phyloP scores from a whole-genome alignment of 345 rosid species.

The Moringa oleifera region DNA sequence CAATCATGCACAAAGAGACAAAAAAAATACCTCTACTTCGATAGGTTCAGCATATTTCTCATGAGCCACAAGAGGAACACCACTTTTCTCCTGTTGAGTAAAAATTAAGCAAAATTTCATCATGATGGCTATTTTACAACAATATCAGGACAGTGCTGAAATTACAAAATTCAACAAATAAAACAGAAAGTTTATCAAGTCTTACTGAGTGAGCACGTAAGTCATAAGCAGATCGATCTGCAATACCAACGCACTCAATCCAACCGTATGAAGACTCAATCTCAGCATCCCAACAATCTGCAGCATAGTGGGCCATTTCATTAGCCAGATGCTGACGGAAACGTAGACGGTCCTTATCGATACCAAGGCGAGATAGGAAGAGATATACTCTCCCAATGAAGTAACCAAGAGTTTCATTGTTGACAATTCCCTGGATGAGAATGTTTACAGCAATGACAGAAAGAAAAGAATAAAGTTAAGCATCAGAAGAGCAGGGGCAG shows the following conservation, averaged over 20 bases:
- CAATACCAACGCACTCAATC: slow-evolving; percentile 98
- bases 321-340: slow-evolving; percentile 96
- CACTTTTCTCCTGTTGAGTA: slow-evolving; percentile 72
- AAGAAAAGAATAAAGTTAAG: background rate
- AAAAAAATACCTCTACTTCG: slow-evolving; percentile 72
- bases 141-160: background rate
- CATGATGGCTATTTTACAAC: slow-evolving; percentile 3
- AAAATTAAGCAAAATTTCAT: slow-evolving; percentile 7
- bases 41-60: slow-evolving; percentile 83
- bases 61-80: slow-evolving; percentile 68
- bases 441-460: slow-evolving; percentile 8
- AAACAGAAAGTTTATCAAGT: slow-evolving; percentile 3
- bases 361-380: slow-evolving; percentile 76
- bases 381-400: slow-evolving; percentile 95
- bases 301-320: slow-evolving; percentile 99
- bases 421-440: slow-evolving; percentile 65
- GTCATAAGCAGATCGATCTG: slow-evolving; percentile 96
- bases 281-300: slow-evolving; percentile 99
- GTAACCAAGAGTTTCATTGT: slow-evolving; percentile 92
- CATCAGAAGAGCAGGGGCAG: background rate
- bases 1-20: background rate
- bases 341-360: slow-evolving; percentile 69
- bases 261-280: slow-evolving; percentile 92
- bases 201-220: slow-evolving; percentile 75
- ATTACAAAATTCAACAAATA: background rate